Base-by-base conservation (phyloP, 352 stramenopile genomes). In the Globisporangium paddicum region DNA sequence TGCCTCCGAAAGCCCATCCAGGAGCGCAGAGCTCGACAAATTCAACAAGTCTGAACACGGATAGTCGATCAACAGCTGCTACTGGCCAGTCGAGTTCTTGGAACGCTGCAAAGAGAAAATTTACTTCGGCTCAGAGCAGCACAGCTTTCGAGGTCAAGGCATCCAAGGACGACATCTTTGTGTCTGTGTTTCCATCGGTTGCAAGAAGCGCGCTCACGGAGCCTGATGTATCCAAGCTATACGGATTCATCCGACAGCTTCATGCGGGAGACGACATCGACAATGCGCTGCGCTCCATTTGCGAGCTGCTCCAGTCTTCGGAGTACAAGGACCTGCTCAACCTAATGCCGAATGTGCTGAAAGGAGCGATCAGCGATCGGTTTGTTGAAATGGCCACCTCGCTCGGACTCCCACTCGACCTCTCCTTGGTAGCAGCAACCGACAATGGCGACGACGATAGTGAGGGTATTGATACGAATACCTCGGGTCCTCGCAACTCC, bases 291-390 rank as follows among this genome's bases (percentile, higher is more conserved):
- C 40, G 34, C 54, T 66, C 64, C 4, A 82, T 93, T 10, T 90
- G 79, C 30, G 64, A 76, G 30, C 44, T 93, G 10, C 55, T 93
- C 4, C 55, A 62, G 10, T 25, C 65, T n/a, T 63, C 75, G 14
- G 62, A 62, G 2, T 71, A 75, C 37, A 67, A 73, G 57, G 76
- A 90, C 51, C 58, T 93, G 3, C 47, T 89, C 16, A 71, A 78
- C 21, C 58, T 90, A 46, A 79, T 93, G 65, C 75, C 81, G 3
- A 79, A 86, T 50, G 74, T 93, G 8, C 58, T 93, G 38, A 79
- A 65, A 25, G 65, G 55, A 18, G 45, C 64, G 5, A 78, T 89
- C 55, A 67, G 71, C 23, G 45, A 68, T 14, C 70, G 60, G 9
- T 89, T 92, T 62, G 58, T 88, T 16, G 60, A 70, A 26, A 67